A percentile compares a stretch with the other conserved stretches of the same genome.
phyloP scores from a whole-genome alignment of 1,284 basidiomycete genomes.

The Puccinia brachypodii region DNA sequence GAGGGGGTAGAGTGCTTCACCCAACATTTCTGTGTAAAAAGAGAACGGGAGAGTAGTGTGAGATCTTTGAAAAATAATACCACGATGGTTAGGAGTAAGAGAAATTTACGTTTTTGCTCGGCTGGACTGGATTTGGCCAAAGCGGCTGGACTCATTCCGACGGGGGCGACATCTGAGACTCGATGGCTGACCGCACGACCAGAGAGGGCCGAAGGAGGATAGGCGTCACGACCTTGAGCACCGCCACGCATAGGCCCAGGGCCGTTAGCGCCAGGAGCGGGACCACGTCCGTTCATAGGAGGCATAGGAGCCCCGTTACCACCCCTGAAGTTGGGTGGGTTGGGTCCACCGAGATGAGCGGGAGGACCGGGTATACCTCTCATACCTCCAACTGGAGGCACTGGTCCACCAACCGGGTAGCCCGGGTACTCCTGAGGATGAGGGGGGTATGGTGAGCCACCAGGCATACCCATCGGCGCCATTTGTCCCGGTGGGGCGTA shows the following conservation, averaged over 20 bases:
- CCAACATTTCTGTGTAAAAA: conserved; percentile 61
- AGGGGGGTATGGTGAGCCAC: conserved; percentile 54
- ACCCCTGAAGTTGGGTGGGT: conserved; percentile 41
- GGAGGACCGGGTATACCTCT: conserved; percentile 52
- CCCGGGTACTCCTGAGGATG: conserved; percentile 57
- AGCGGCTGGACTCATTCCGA: conserved; percentile 60
- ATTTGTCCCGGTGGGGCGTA: conserved; percentile 74
- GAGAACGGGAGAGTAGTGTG: not conserved
- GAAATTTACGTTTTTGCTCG: conserved; percentile 91
- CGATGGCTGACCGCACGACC: conserved; percentile 37
- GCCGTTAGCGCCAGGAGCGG: conserved; percentile 21
- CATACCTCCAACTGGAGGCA: conserved; percentile 51
- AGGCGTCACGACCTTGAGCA: conserved; percentile 26
- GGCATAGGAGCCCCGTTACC: conserved; percentile 16
- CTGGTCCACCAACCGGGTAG: conserved; percentile 59
- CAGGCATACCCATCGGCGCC: conserved; percentile 65
- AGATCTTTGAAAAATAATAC: not conserved
- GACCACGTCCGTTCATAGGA: conserved; percentile 38
- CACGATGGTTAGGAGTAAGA: not conserved
- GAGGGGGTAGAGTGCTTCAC: conserved; percentile 86
- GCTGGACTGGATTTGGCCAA: conserved; percentile 74
- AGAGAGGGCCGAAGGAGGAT: conserved; percentile 11
- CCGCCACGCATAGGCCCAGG: conserved; percentile 22
- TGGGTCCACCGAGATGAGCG: conserved; percentile 50
- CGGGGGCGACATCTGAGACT: conserved; percentile 26